Percentiles rank a stretch among this genome's conserved stretches.
Conservation (phyloP, 257 asterid genomes). For the Solanum bulbocastanum region DNA sequence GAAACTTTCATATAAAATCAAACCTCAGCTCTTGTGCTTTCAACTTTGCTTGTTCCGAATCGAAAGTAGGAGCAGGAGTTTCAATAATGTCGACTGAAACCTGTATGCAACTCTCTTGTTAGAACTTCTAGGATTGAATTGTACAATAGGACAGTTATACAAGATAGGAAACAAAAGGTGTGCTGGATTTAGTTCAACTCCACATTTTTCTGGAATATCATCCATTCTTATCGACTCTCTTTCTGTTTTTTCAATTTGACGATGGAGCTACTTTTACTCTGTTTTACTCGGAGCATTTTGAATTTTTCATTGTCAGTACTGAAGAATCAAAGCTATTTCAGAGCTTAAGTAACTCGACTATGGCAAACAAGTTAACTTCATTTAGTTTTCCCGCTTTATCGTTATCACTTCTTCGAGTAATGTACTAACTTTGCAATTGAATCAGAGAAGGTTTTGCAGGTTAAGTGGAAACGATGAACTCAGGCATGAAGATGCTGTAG, state of each 20-base stretch:
- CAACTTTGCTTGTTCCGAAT: constrained; percentile 49
- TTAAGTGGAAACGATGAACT: constrained; percentile 14
- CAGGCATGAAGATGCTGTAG: constrained; percentile 40
- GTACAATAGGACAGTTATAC: background rate
- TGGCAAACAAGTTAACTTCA: constrained; percentile 28
- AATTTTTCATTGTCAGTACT: constrained; percentile 6
- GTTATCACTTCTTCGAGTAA: background rate
- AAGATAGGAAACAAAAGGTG: background rate
- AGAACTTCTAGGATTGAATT: constrained; percentile 3
- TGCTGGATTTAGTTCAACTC: background rate
- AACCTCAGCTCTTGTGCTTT: constrained; percentile 56
- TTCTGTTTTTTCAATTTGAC: background rate
- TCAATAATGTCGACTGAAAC: constrained; percentile 38
- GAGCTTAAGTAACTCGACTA: constrained; percentile 38
- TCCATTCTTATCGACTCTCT: background rate
- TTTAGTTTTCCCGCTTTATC: background rate
- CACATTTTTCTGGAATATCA: background rate
- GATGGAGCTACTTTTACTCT: background rate
- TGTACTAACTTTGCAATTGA: background rate
- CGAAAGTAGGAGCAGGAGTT: constrained; percentile 14
- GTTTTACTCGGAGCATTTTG: background rate
- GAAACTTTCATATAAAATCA: background rate
- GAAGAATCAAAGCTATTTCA: constrained; percentile 20
- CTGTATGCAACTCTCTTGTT: constrained; percentile 18
- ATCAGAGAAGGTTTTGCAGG: constrained; percentile 19